Evolutionary conservation across 176 grass and related monocot genomes (phyloP), one percentile per base, ranked within the genome.

Genomic region (Juncus effusus): DNA sequence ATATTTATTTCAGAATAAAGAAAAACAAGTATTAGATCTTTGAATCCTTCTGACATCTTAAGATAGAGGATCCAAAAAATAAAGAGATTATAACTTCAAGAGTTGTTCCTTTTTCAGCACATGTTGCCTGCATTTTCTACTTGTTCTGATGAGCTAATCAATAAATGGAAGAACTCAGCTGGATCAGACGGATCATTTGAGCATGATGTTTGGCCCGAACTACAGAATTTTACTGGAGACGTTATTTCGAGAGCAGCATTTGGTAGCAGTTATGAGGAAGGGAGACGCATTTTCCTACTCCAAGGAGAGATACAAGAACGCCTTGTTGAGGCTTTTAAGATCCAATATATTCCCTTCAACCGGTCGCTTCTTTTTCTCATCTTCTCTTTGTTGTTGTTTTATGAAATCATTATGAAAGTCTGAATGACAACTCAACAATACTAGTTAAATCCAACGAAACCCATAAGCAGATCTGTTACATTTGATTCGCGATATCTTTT

Each of bases 161-260:
- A n/a, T 40, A 67, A 68, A 77, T 94, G 90, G 90, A 70, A 56
- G 0, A 64, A 64, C 42, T 78, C 73, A 14, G 49, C 82, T 50
- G 73, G 62, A 5, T 44, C 75, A 2, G 66, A 86, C 0, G 74
- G 69, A 10, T 68, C 61, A 1, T 74, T n/a, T 11, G 90, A 90
- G 59, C 10, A 84, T 10, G 80, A 95, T 71, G 61, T 84, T 8
- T 79, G 73, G 44, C 74, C 72, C 0, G 78, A 90, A 19, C 54
- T 95, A 7, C 83, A 80, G 49, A 90, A 47, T 3, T 80, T 95
- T 15, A 90, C 80, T 2, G 90, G 79, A 54, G 89, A 85, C 62
- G 89, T 85, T 52, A 92, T 92, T 40, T 92, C 89, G 3, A 64
- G 72, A 37, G 78, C 84, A 0, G 84, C 89, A 39, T 94, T 94